A percentile compares a stretch with the other conserved stretches of the same genome.
Evolutionary conservation across 163 green algal species (phyloP).

Genomic region (Prototheca cutis): DNA sequence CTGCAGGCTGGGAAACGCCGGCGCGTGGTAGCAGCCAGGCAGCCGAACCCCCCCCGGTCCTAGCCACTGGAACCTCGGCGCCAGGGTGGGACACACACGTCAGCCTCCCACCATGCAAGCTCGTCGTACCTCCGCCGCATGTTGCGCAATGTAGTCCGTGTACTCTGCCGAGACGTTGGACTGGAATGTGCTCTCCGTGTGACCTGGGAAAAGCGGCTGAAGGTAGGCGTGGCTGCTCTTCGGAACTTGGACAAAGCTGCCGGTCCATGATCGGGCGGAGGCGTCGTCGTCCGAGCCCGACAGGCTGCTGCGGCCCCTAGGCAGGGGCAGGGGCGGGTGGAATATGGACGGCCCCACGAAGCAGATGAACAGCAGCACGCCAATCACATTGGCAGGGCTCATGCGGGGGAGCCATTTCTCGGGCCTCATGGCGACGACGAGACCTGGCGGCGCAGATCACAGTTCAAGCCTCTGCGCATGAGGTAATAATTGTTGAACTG

Average conservation of each 20-base stretch:
- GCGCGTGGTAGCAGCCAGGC: too few relatives aligned
- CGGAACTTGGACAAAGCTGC: neutral
- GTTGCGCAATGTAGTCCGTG: neutral
- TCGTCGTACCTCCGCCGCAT: neutral
- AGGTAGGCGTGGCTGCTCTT: constrained; percentile 17
- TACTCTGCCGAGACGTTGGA: constrained; percentile 9
- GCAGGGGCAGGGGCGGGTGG: constrained; percentile 3
- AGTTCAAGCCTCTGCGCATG: too few relatives aligned
- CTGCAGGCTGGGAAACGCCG: too few relatives aligned
- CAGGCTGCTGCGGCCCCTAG: too few relatives aligned
- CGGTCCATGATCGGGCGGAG: neutral
- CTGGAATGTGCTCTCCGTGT: neutral
- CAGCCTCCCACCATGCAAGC: too few relatives aligned
- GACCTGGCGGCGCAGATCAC: too few relatives aligned
- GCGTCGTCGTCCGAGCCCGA: neutral
- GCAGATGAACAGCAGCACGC: constrained; percentile 1
- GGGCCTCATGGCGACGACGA: neutral
- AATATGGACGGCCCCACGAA: constrained; percentile 2
- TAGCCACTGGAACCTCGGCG: too few relatives aligned
- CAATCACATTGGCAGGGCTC: constrained; percentile 3
- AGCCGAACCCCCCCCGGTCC: too few relatives aligned
- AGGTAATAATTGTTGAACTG: too few relatives aligned
- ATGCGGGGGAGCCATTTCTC: neutral
- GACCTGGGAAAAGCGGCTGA: neutral
- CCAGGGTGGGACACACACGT: too few relatives aligned